Evolutionary conservation across 148 eudicot genomes (phyloP).

Genomic region (Euryodendron excelsum): DNA sequence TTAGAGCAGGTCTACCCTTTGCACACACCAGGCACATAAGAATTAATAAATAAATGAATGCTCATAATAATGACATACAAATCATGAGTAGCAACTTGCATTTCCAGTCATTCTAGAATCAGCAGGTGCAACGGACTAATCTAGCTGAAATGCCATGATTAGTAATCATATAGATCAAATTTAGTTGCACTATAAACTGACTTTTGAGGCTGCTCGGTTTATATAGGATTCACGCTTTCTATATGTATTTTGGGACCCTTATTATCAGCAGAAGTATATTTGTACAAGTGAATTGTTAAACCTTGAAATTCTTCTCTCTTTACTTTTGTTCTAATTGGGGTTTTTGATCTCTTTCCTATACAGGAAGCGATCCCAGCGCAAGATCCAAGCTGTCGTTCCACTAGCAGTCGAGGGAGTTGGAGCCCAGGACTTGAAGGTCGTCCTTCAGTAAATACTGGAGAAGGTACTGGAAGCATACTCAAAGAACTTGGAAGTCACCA

Average conservation of each 20-base stretch:
- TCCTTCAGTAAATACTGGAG: slow-evolving; percentile 32
- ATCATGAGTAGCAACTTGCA: neutral
- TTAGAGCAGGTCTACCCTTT: no score
- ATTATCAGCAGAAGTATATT: no score
- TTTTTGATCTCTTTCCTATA: neutral
- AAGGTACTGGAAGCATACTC: slow-evolving; percentile 20
- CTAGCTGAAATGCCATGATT: neutral
- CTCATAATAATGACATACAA: no score
- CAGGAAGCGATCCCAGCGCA: slow-evolving; percentile 37
- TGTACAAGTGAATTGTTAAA: no score
- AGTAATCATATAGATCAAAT: neutral
- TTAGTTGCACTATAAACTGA: neutral
- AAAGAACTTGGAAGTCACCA: slow-evolving; percentile 29
- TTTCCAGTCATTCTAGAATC: neutral
- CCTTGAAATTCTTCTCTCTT: neutral
- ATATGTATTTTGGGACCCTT: no score
- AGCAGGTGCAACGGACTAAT: no score
- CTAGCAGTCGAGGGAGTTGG: slow-evolving; percentile 80
- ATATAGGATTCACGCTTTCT: no score
- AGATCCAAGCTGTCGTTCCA: slow-evolving; percentile 50
- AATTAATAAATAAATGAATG: no score
- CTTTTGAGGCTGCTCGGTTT: neutral
- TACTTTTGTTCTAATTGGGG: neutral
- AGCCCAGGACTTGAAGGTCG: slow-evolving; percentile 56
- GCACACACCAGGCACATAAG: no score